Evolutionary conservation across 805 yeast genomes (phyloP), one percentile per base, ranked within the genome.

Genomic region (Metschnikowia continentalis): DNA sequence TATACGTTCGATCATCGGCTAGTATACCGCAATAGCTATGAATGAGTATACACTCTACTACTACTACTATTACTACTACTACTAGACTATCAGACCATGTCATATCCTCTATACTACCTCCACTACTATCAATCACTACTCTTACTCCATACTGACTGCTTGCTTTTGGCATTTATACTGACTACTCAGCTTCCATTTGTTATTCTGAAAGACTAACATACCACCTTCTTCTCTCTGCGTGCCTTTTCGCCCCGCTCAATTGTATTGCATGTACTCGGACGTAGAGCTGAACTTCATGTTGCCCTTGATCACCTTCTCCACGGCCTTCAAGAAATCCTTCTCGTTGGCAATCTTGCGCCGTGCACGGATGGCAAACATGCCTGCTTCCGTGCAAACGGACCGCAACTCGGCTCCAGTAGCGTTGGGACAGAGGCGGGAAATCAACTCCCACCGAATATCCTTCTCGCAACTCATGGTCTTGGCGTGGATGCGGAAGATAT

Each of bases 351-450:
- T 97, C 76, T 94, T 94, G 75, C 99, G 82, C 72, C 99, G 84
- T 17, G 98, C 97, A 63, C 99, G 83, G 50, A 94, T 94, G 42
- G 99, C 99, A 77, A 91, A 94, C 99, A 94, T 94, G 63, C 99
- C 99, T 3, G 99, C 99, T 71, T 94, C 99, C 1, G 99, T 94
- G 71, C 99, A 94, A 15, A 94, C 99, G 6, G 98, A 92, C 67
- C 99, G 85, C 62, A 94, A 78, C 75, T 94, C 99, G 3, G 99
- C 99, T 70, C 99, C 99, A 1, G 99, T 94, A 17, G 96, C 87
- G 68, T 95, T 94, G 54, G 99, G 99, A 75, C 99, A 94, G 65
- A 94, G 78, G 67, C 99, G 82, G 19, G 98, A 91, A 64, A 94
- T 94, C 64, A 94, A 80, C 74, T 94, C 99, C 99, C 99, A 94